Base-by-base conservation (phyloP, 805 yeast species). In the Barnettozyma populi region DNA sequence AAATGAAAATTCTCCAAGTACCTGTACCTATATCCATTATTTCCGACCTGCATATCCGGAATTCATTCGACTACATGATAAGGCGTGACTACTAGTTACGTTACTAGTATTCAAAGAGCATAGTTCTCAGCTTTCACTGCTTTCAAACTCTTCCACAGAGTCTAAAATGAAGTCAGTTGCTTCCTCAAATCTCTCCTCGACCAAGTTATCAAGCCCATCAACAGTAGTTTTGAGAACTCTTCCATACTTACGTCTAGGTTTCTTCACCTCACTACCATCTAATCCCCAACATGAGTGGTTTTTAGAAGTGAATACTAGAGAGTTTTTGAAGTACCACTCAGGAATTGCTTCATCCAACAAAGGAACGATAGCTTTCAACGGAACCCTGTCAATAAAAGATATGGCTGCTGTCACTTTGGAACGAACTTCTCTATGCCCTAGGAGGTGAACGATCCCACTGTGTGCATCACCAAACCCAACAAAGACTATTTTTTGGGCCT, bases 381-480 rank as follows among this genome's bases (percentile, higher is more conserved):
- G 74, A 2, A 82, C 76, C 43, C 83, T 75, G 52, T 84, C 89
- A 27, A 85, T 70, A 61, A 82, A 88, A 49, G 79, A 80, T 23
- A 86, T 78, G 2, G 85, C 76, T 6, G 92, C 88, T 56, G 80
- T 79, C 5, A 85, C 87, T 34, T 81, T 78, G 37, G 79, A 81
- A 35, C 81, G 70, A 10, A 75, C 68, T 35, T 78, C 82, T 49
- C 97, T 74, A 61, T 92, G 96, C 5, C 96, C 97, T 47, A 86
- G 78, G 21, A 92, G 70, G 65, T 90, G 94, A 1, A 92, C 90
- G 41, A 90, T 76, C 2, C 96, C 88, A 39, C 87, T 83, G 59
- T 87, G 86, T 0, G 97, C 82, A 48, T 89, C 95, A 36, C 99
- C 99, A 54, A 85, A 77, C 7, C 97, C 97, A 35, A 90, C 75